A percentile compares a stretch with the other conserved stretches of the same genome.
Conservation (phyloP, 345 rosid genomes). For the Nasturtium officinale region DNA sequence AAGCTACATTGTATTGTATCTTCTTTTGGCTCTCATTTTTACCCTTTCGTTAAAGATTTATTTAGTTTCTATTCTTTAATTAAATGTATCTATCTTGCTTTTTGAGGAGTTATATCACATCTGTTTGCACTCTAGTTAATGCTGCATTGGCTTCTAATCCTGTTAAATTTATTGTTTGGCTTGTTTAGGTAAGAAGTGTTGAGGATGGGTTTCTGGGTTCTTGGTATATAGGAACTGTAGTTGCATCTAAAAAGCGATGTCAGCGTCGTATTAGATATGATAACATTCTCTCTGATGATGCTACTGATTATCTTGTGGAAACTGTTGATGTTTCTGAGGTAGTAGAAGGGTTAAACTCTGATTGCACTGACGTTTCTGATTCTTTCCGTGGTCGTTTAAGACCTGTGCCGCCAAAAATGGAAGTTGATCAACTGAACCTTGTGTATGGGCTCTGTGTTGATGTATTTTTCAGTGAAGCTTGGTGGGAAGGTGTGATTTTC, state of each 20-base stretch:
- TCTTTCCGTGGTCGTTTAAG: constrained; percentile 52
- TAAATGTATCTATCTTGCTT: background rate
- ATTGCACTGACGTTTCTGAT: constrained; percentile 20
- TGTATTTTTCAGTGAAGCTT: constrained; percentile 51
- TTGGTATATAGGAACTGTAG: constrained; percentile 67
- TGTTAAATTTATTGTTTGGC: constrained; percentile 5
- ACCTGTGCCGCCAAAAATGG: constrained; percentile 57
- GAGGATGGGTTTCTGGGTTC: constrained; percentile 85
- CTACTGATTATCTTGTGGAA: constrained; percentile 47
- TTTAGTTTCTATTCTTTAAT: background rate
- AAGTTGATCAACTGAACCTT: constrained; percentile 39
- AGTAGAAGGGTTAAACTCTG: constrained; percentile 39
- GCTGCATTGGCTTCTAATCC: background rate
- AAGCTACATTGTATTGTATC: constrained; percentile 22
- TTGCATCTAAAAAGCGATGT: constrained; percentile 23
- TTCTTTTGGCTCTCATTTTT: background rate
- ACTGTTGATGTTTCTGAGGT: constrained; percentile 47
- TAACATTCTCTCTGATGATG: constrained; percentile 54
- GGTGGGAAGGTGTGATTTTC: constrained; percentile 95
- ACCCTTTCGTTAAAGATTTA: background rate
- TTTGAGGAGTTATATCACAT: background rate
- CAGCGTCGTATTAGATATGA: constrained; percentile 51
- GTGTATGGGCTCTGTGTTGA: constrained; percentile 73
- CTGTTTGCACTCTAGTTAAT: background rate
- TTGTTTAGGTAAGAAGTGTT: constrained; percentile 62